phyloP scores from a whole-genome alignment of 2,329 filamentous ascomycete genomes.

The Diaporthe nobilis region DNA sequence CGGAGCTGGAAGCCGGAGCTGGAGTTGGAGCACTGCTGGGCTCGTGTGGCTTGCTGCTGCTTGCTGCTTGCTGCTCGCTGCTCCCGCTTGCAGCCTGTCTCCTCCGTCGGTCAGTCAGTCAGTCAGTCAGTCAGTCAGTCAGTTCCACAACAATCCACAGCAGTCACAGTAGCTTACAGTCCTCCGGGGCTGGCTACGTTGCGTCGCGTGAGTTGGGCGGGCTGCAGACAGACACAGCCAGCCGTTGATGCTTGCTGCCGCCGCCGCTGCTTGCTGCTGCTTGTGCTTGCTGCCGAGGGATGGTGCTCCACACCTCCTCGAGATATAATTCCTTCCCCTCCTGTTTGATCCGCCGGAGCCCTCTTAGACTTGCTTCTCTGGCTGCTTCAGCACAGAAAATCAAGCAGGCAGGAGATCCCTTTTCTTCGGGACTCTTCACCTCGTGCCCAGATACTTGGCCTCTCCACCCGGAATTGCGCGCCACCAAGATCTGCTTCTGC shows the following conservation, averaged over 20 bases:
- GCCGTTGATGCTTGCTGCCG: constrained; percentile 1
- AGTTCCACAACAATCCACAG: neutral
- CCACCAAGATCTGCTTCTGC: neutral
- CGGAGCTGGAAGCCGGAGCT: constrained; percentile 1
- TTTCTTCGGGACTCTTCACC: neutral
- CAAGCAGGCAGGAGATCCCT: neutral
- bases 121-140: neutral
- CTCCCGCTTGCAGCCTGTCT: neutral
- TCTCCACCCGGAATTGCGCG: neutral
- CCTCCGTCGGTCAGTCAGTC: neutral
- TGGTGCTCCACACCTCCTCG: constrained; percentile 26
- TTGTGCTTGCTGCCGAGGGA: constrained; percentile 21
- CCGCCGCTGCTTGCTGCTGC: neutral
- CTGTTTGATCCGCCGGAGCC: constrained; percentile 1
- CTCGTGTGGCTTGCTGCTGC: constrained; percentile 15
- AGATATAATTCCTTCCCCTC: constrained; percentile 1
- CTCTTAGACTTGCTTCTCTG: constrained; percentile 7
- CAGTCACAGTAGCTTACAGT: neutral
- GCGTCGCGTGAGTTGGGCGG: constrained; percentile 3
- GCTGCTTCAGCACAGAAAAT: constrained; percentile 6
- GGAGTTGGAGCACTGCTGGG: constrained; percentile 1
- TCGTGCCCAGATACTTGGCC: neutral
- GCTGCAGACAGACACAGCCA: neutral
- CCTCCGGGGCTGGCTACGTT: constrained; percentile 11
- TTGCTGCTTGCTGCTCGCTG: neutral